Evolutionary conservation across 148 eudicot genomes (phyloP), one percentile per base, ranked within the genome.

Genomic region (Simmondsia chinensis): DNA sequence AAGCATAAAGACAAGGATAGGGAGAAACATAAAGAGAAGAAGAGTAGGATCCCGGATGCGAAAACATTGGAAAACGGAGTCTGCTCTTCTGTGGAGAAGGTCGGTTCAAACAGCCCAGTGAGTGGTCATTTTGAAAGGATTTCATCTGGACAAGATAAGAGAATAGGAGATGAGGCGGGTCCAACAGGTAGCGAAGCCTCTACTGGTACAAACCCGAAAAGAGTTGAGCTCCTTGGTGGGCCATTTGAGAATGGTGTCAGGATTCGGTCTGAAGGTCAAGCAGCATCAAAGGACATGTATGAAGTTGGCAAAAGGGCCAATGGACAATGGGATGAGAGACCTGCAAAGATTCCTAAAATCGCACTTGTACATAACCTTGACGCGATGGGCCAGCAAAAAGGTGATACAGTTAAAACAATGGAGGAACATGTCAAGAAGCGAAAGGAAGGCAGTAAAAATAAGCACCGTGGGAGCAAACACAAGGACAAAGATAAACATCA

Each of bases 1-100:
- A 67, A 59, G 59, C 73, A 43, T 37, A 59, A 39, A 46, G 66
- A 72, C 54, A 58, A 50, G 57, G 56, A 63, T 29, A 51, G 43
- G 52, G 58, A 55, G 13, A 54, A 52, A 35, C 56, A 66, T 16
- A 48, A 52, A 35, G 64, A 47, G 9, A 71, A 71, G 60, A 34
- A 44, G 13, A 52, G 22, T n/a, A n/a, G 22, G 56, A 42, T 31
- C 20, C 32, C 34, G 6, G 44, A 52, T 6, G 69, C 63, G 62
- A 64, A 54, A 21, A 48, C 46, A 30, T n/a, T n/a, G 25, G 24
- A 11, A 39, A 30, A 6, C n/a, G 56, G 33, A 19, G 50, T 29
- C 21, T 30, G 63, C 50, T 38, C 35, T 21, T 63, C 61, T 50
- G 66, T 56, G 7, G 63, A 54, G 49, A 67, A 64, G 39, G 61